Base-by-base conservation (phyloP, 108 stramenopile species). In the Fistulifera pelliculosa region DNA sequence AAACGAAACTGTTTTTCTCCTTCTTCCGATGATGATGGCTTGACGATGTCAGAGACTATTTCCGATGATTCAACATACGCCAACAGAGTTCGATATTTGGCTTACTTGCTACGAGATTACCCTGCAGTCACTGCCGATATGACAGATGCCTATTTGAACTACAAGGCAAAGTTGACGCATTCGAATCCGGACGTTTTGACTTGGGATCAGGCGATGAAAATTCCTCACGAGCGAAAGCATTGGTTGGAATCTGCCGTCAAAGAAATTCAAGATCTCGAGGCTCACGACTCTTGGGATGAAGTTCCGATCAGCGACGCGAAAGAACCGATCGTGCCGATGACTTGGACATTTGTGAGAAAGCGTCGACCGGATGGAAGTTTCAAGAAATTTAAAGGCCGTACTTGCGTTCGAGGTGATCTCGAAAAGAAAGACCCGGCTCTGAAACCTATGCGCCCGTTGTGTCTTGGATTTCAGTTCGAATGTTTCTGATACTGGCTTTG, bases 381-480 rank as follows among this genome's bases (percentile, higher is more conserved):
- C 14, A 65, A 72, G 23, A 75, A 75, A 31, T 75, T 60, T 48
- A 79, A 79, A 49, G 73, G 65, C 15, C 0, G 67, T 0, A 58
- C 62, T 13, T 66, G 60, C 27, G 61, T 59, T 22, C 27, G 65
- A 38, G 69, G 72, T 3, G 72, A 74, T 31, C 16, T 52, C 8
- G 11, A 27, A 5, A 12, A 1, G 6, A 14, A 8, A 12, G n/a
- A n/a, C n/a, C n/a, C n/a, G 55, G 38, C 7, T 21, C 19, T 41
- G 55, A 42, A n/a, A 52, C 52, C 13, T 63, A 56, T 21, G 23
- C 62, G 11, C 62, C 62, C 6, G 57, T 58, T 16, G 41, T 58
- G 8, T 13, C 59, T 6, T 63, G 62, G 62, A 27, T 41, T 23
- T 56, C 54, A 5, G 45, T 63, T 45, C 41, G 62, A 8, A 22